Conservation (phyloP, 176 grass and related monocot genomes). For the Zizania latifolia region DNA sequence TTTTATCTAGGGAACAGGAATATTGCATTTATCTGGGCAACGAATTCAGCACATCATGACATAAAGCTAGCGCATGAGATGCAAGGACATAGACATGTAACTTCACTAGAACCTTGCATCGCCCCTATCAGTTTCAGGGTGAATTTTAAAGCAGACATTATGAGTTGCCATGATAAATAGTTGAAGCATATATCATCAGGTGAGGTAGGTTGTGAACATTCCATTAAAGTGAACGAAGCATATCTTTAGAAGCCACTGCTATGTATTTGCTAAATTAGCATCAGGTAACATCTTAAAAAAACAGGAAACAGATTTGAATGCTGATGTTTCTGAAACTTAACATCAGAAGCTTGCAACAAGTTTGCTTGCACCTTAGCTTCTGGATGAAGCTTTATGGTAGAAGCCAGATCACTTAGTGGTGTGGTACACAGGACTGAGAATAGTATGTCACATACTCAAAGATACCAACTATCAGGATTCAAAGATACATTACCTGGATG, state of each 20-base stretch:
- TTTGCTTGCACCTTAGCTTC: too few relatives aligned
- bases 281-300: not conserved
- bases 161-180: not conserved
- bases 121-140: not conserved
- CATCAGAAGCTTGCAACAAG: not conserved
- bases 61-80: not conserved
- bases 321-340: not conserved
- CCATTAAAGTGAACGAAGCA: not conserved
- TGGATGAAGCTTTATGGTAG: not conserved
- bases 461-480: not conserved
- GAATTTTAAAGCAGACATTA: not conserved
- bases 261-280: not conserved
- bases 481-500: slow-evolving; percentile 23
- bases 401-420: not conserved
- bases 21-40: not conserved
- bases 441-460: not conserved
- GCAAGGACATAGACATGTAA: not conserved
- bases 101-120: not conserved
- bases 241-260: not conserved
- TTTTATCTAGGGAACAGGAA: not conserved
- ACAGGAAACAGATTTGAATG: not conserved
- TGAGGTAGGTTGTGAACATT: not conserved
- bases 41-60: not conserved
- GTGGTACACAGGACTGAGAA: not conserved
- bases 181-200: not conserved